These are phyloP conservation scores for Adansonia grandidieri DNA, from an alignment of 441 rosid species.

Conservation along the genomic window DNA sequence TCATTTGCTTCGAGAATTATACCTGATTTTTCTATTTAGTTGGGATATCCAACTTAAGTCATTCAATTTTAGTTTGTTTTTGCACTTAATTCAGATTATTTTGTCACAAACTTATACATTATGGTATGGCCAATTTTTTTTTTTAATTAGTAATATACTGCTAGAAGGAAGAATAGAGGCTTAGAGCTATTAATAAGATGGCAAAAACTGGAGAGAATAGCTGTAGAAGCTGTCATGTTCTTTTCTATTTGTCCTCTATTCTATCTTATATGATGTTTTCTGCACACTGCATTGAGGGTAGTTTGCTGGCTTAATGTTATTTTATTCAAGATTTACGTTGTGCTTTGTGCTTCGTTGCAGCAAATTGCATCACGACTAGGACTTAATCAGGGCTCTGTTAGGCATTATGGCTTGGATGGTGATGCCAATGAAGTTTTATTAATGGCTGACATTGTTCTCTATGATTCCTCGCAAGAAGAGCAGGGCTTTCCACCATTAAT, in stretches of 20 bases:
- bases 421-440: slow-evolving; percentile 72
- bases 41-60: slow-evolving; percentile 24
- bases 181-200: not conserved
- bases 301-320: not conserved
- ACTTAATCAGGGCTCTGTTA: slow-evolving; percentile 64
- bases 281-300: not conserved
- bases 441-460: slow-evolving; percentile 88
- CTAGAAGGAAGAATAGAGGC: not conserved
- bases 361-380: slow-evolving; percentile 80
- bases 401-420: slow-evolving; percentile 74
- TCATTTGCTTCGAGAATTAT: slow-evolving; percentile 1
- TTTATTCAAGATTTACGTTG: slow-evolving; percentile 21
- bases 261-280: slow-evolving; percentile 8
- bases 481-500: slow-evolving; percentile 86
- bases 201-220: slow-evolving; percentile 6
- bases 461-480: slow-evolving; percentile 93
- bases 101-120: not conserved
- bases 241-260: slow-evolving; percentile 8
- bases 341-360: slow-evolving; percentile 43
- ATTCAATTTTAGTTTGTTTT: not conserved
- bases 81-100: slow-evolving; percentile 30
- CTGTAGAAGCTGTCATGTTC: not conserved
- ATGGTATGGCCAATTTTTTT: not conserved
- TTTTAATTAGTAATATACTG: not conserved
- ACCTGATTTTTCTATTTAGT: slow-evolving; percentile 16